phyloP scores from a whole-genome alignment of 768 basidiomycete genomes.

The Lactarius hatsudake region DNA sequence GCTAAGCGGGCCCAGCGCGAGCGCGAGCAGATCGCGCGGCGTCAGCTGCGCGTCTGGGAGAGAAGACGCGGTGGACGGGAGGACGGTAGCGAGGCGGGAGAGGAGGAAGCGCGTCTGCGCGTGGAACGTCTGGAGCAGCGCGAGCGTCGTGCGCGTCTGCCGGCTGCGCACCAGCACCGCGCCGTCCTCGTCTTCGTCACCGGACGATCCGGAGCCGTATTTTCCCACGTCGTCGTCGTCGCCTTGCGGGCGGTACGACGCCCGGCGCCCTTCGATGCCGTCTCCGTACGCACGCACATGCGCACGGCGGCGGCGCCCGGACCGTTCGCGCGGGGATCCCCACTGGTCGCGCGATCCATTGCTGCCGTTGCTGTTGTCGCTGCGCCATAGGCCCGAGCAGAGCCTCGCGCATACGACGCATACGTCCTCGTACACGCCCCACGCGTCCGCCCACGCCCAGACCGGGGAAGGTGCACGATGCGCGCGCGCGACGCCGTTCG shows the following conservation, averaged over 20 bases:
- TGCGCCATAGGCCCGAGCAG: slow-evolving; percentile 73
- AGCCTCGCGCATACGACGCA: slow-evolving; percentile 78
- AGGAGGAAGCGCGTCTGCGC: too few species aligned
- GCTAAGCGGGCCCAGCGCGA: slow-evolving; percentile 76
- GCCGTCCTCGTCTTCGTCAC: slow-evolving; percentile 38
- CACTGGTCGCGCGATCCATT: not conserved
- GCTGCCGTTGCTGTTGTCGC: slow-evolving; percentile 35
- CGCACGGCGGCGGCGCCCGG: slow-evolving; percentile 4
- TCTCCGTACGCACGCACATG: slow-evolving; percentile 60
- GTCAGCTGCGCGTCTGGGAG: not conserved
- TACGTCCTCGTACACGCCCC: slow-evolving; percentile 83
- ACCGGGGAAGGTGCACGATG: too few species aligned
- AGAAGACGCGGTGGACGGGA: not conserved
- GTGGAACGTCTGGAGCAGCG: too few species aligned
- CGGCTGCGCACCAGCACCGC: slow-evolving; percentile 38
- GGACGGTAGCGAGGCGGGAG: not conserved
- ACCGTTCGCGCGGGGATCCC: not conserved
- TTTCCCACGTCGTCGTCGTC: not conserved
- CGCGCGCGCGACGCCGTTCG: too few species aligned
- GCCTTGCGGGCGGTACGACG: slow-evolving; percentile 21
- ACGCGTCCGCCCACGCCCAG: too few species aligned
- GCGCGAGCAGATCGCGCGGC: slow-evolving; percentile 42
- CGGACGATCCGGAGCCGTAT: too few species aligned
- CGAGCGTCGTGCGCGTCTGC: slow-evolving; percentile 15
- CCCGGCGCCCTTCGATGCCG: slow-evolving; percentile 14